phyloP scores from a whole-genome alignment of 768 basidiomycete genomes.

The Tricholoma furcatifolium region DNA sequence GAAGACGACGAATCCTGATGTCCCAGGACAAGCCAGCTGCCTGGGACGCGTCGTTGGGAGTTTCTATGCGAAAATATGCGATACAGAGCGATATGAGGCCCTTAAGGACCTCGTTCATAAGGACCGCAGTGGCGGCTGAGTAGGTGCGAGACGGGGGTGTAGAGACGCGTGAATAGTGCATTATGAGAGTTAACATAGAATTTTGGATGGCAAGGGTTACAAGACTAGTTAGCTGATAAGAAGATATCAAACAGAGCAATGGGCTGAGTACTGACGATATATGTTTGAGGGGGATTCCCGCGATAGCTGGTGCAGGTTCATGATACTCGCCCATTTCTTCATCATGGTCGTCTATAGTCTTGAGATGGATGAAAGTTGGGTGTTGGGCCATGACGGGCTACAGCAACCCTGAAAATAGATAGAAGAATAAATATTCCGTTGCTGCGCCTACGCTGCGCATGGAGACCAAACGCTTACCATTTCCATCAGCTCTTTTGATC shows the following conservation, averaged over 20 bases:
- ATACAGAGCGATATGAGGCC: slow-evolving; percentile 83
- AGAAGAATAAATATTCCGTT: not conserved
- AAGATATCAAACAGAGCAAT: not conserved
- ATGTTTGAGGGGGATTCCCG: slow-evolving; percentile 76
- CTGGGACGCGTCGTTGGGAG: slow-evolving; percentile 26
- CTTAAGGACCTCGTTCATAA: slow-evolving; percentile 93
- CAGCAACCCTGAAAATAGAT: slow-evolving; percentile 4
- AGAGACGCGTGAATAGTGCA: slow-evolving; percentile 94
- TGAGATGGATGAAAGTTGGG: slow-evolving; percentile 12
- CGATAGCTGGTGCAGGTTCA: slow-evolving; percentile 49
- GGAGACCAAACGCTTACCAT: slow-evolving; percentile 4
- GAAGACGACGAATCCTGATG: slow-evolving; percentile 32
- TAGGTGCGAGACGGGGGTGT: slow-evolving; percentile 74
- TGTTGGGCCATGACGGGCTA: slow-evolving; percentile 18
- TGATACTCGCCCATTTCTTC: slow-evolving; percentile 41
- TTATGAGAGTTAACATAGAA: slow-evolving; percentile 85
- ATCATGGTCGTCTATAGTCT: slow-evolving; percentile 33
- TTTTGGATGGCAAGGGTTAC: slow-evolving; percentile 92
- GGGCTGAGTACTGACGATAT: slow-evolving; percentile 58
- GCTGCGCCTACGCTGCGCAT: slow-evolving; percentile 17
- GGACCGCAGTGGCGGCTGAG: slow-evolving; percentile 91
- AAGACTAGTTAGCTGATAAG: slow-evolving; percentile 41
- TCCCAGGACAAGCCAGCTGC: slow-evolving; percentile 19
- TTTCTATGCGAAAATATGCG: slow-evolving; percentile 68
- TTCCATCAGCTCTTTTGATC: not conserved